phyloP scores from a whole-genome alignment of 208 protist species.

The Polymyxa betae region DNA sequence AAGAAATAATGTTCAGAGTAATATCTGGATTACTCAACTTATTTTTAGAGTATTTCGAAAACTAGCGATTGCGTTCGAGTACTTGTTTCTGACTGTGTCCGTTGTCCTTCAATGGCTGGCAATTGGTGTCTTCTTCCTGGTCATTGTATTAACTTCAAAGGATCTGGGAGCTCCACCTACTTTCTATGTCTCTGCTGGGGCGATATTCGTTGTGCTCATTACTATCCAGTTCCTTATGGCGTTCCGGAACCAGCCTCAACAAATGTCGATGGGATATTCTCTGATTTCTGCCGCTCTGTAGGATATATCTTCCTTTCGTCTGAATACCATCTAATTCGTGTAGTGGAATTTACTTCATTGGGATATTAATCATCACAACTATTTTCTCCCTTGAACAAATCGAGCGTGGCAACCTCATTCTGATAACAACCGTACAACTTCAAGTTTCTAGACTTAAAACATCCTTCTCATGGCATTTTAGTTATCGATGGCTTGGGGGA shows the following conservation, averaged over 20 bases:
- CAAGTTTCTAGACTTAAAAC: not conserved
- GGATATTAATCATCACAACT: constrained; percentile 41
- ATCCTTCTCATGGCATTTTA: not conserved
- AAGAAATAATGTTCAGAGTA: not conserved
- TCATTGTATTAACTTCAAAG: constrained; percentile 9
- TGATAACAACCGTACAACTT: constrained; percentile 5
- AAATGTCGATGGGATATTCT: not conserved
- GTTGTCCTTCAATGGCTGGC: constrained; percentile 15
- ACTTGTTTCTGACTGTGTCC: not conserved
- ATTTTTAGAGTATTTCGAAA: constrained; percentile 2
- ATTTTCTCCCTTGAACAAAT: not conserved
- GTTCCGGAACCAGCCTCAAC: constrained; percentile 20
- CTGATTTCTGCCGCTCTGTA: not conserved
- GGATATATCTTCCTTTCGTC: not conserved
- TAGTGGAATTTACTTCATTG: constrained; percentile 32
- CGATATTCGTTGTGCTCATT: not conserved
- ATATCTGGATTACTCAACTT: not conserved
- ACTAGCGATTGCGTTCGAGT: constrained; percentile 34
- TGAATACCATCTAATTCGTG: not conserved
- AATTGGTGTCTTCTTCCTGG: constrained; percentile 40
- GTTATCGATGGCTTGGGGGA: constrained; percentile 6
- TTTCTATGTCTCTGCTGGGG: constrained; percentile 13
- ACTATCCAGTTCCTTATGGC: constrained; percentile 45
- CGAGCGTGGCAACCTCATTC: not conserved
- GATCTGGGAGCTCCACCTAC: not conserved